Evolutionary conservation across 306 rosid species (phyloP).

Genomic region (apple (Malus domestica)): ASM211411v1 NC_041799.1:42605501-42606000

Average conservation of each 20-base stretch:
- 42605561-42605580: slow-evolving; percentile 15
- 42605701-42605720: slow-evolving; percentile 47
- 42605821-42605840: slow-evolving; percentile 54
- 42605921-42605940: slow-evolving; percentile 13
- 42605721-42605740: slow-evolving; percentile 77
- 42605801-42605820: slow-evolving; percentile 83
- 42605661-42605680: slow-evolving; percentile 4
- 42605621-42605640: background rate
- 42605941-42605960: background rate
- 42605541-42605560: background rate
- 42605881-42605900: slow-evolving; percentile 53
- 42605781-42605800: slow-evolving; percentile 70
- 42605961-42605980: background rate
- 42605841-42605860: slow-evolving; percentile 48
- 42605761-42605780: slow-evolving; percentile 84
- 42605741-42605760: slow-evolving; percentile 96
- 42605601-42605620: background rate
- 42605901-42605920: background rate
- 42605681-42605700: slow-evolving; percentile 59
- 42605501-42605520: background rate
- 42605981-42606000: slow-evolving; percentile 39
- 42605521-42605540: slow-evolving; percentile 6
- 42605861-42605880: slow-evolving; percentile 60
- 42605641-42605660: background rate
- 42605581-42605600: background rate